Conservation (phyloP, 176 grass and related monocot species). For the Areca catechu region DNA sequence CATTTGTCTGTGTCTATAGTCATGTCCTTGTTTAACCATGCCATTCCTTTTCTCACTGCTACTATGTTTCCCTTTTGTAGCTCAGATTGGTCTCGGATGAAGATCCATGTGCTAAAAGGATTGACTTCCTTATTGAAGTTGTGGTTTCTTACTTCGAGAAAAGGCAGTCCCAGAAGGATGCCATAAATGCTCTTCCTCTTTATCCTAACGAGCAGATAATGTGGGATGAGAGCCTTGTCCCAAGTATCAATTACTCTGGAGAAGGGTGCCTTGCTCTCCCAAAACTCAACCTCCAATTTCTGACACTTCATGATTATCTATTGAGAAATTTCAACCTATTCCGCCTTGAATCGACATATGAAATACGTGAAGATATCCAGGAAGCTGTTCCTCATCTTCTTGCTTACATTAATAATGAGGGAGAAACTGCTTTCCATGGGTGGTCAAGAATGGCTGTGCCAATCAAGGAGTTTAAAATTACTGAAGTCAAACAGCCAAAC, state of each 20-base stretch:
- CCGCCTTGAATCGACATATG: slow-evolving; percentile 97
- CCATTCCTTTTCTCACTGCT: too few relatives aligned
- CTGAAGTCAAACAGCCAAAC: slow-evolving; percentile 86
- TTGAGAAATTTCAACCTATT: slow-evolving; percentile 98
- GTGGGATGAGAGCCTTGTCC: slow-evolving; percentile 99
- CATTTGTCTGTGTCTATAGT: too few relatives aligned
- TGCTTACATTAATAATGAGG: slow-evolving; percentile 93
- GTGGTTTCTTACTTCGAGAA: slow-evolving; percentile 92
- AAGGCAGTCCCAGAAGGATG: slow-evolving; percentile 92
- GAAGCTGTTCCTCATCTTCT: slow-evolving; percentile 95
- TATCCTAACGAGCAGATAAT: slow-evolving; percentile 99
- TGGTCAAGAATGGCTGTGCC: slow-evolving; percentile 99
- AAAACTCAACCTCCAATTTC: slow-evolving; percentile 96
- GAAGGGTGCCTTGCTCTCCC: slow-evolving; percentile 98
- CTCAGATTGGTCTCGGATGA: slow-evolving; percentile 87
- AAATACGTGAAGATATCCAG: slow-evolving; percentile 98
- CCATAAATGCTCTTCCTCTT: slow-evolving; percentile 91
- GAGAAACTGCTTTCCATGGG: slow-evolving; percentile 84
- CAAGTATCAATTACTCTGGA: slow-evolving; percentile 98
- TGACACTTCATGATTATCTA: slow-evolving; percentile 96
- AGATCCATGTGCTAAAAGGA: slow-evolving; percentile 61
- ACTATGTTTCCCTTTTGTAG: slow-evolving; percentile 36
- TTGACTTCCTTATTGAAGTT: slow-evolving; percentile 90
- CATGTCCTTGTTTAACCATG: too few relatives aligned
- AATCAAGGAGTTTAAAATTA: slow-evolving; percentile 77